Evolutionary conservation across 805 yeast genomes (phyloP).

Genomic region (Candida sithepensis): DNA sequence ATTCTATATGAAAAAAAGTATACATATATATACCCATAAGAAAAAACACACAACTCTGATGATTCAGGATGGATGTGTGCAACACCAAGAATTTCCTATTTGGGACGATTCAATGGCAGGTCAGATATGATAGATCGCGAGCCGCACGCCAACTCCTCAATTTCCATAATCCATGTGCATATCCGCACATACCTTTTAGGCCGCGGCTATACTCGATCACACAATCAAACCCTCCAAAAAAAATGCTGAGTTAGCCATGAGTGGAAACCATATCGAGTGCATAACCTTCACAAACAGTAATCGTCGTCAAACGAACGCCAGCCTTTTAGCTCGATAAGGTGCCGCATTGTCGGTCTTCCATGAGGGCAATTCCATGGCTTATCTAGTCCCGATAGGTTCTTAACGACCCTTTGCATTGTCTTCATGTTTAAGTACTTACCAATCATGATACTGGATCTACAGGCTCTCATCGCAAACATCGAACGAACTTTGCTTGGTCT

Average conservation of each 20-base stretch:
- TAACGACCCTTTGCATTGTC: slow-evolving; percentile 68
- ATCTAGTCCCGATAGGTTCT: slow-evolving; percentile 64
- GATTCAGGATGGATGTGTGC: not conserved
- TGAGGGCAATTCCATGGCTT: slow-evolving; percentile 98
- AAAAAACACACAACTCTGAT: not conserved
- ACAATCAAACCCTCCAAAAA: too few relatives aligned
- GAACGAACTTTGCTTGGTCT: slow-evolving; percentile 76
- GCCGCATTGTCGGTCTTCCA: slow-evolving; percentile 96
- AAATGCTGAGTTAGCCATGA: too few relatives aligned
- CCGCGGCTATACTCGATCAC: too few relatives aligned
- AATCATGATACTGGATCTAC: slow-evolving; percentile 91
- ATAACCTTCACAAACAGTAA: slow-evolving; percentile 23
- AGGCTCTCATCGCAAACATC: slow-evolving; percentile 93
- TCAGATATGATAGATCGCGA: not conserved
- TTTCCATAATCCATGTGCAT: too few relatives aligned
- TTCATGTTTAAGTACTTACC: slow-evolving; percentile 62
- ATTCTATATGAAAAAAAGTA: too few relatives aligned
- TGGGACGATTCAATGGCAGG: slow-evolving; percentile 24
- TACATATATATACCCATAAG: too few relatives aligned
- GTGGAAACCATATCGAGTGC: too few relatives aligned
- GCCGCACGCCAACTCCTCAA: too few relatives aligned
- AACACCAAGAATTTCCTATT: slow-evolving; percentile 23
- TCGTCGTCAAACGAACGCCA: slow-evolving; percentile 45
- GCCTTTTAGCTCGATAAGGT: slow-evolving; percentile 58
- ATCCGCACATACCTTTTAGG: too few relatives aligned